Base-by-base conservation (phyloP, 1,284 basidiomycete genomes). In the Kwoniella shivajii region DNA sequence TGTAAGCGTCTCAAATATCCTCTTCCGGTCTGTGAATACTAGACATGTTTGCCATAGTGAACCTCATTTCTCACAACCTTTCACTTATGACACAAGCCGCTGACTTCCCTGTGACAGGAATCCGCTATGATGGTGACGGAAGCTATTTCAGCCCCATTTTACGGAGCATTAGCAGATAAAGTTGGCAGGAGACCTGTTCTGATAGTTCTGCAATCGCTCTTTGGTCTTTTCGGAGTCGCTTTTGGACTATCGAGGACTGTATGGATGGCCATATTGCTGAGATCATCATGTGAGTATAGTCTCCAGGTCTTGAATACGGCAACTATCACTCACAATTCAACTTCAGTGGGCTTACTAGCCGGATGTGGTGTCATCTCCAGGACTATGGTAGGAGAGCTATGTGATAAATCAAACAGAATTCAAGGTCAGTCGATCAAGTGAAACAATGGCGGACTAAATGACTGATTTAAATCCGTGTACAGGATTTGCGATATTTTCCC, bases 381-480 rank as follows among this genome's bases (percentile, higher is more conserved):
- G 22, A 75, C 71, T 3, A 75, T 75, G 70, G 44, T 66, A 3
- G 68, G 68, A 10, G 72, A 75, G 55, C 39, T 75, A 46, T 75
- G 71, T 42, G 71, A 75, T 50, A 68, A 66, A 56, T 60, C 64
- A 6, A 72, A 75, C 54, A 50, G 70, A 5, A 60, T 73, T 16
- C 56, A 72, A 57, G 70, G 71, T 68, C 27, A 30, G 61, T 22
- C 18, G 7, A 6, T 27, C 11, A 5, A 9, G 10, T 27, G 20
- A 11, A 16, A 29, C 3, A 4, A 11, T 6, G 7, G 9, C 20
- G 7, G 11, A 24, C 41, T 38, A 24, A 34, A 14, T 22, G 13
- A 31, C 13, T 48, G 29, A 42, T 20, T 31, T 39, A n/a, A 34
- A 27, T 14, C 0, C 30, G 11, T 13, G n/a, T 22, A 18, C 24